Base-by-base conservation (phyloP, 2,329 filamentous ascomycete genomes). In the Nemania serpens region DNA sequence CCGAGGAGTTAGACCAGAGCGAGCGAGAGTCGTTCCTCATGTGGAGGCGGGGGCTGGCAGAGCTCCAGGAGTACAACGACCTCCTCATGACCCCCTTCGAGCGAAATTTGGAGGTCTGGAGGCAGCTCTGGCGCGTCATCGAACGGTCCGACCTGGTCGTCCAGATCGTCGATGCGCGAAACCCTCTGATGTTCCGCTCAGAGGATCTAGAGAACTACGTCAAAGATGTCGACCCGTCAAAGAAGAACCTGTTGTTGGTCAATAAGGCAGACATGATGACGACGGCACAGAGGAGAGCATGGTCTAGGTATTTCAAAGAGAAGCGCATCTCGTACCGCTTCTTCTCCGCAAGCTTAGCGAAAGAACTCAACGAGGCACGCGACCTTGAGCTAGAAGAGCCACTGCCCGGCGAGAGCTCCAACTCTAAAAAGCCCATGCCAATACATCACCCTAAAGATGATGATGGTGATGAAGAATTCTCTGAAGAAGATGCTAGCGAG, bases 241-340 rank as follows among this genome's bases (percentile, higher is more conserved):
- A 99, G 81, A 85, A 93, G 74, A 99, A 98, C 75, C 73, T 99
- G 72, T 76, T 99, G 58, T 81, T 99, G 57, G 94, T 99, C 73
- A 99, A 99, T 82, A 99, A 99, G 82, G 93, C 95, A 47, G 95
- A 99, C 78, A 97, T 99, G 95, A 93, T 99, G 91, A 96, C 93
- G 1, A 76, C 87, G 49, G 86, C 87, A 70, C 96, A 99, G 78
- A 83, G 95, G 66, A 84, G 84, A 66, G 81, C 83, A 0, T 99
- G 95, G 95, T 93, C 93, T 2, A 85, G 90, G 68, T 92, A 97
- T 73, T 91, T 99, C 68, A 88, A 88, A 68, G 81, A 87, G 68
- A 86, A 90, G 25, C 87, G 88, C 29, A 96, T 99, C 72, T 87
- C 91, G 55, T 99, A 95, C 81, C 91, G 90, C 70, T 99, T 98